Base-by-base conservation (phyloP, 768 basidiomycete species). In the Tulasnella sp. region DNA sequence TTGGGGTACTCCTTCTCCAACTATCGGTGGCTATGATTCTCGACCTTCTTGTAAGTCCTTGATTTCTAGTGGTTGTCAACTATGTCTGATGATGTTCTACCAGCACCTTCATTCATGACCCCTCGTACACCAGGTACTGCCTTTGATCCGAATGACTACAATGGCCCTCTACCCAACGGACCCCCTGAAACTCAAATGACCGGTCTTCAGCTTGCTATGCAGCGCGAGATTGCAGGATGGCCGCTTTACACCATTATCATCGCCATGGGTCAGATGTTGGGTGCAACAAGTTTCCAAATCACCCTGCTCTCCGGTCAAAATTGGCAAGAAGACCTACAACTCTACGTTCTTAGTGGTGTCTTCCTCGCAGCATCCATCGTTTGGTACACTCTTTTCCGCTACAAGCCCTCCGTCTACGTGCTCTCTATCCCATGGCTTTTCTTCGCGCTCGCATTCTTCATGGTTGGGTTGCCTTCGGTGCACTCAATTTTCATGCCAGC, bases 201-300 rank as follows among this genome's bases (percentile, higher is more conserved):
- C 5, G 71, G 82, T 49, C 62, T 91, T 37, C 91, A 95, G 62
- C 82, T 92, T 56, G 76, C 79, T 20, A 74, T 95, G 76, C 73
- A 85, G 27, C 72, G 87, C 37, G 78, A 87, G 63, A 63, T 91
- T 41, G 75, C 67, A 35, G 83, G 84, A 31, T 95, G 91, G 91
- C 91, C 91, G 0, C 63, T 95, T 56, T 95, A 95, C 65, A 83
- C 87, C 35, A 83, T 92, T 59, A 70, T 92, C 60, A 84, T 93
- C 55, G 89, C 81, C 25, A 57, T 83, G 27, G 90, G 90, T 29
- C 90, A 87, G 71, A 88, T 90, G 83, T 66, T 90, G 56, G 79
- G 82, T 51, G 88, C 88, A 3, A 89, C 87, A 27, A 92, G 89
- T 61, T 95, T 92, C 77, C 91, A 95, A 67, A 84, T 93, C 61